Base-by-base conservation (phyloP, 2,329 filamentous ascomycete species). In the Hypomyces rosellus region DNA sequence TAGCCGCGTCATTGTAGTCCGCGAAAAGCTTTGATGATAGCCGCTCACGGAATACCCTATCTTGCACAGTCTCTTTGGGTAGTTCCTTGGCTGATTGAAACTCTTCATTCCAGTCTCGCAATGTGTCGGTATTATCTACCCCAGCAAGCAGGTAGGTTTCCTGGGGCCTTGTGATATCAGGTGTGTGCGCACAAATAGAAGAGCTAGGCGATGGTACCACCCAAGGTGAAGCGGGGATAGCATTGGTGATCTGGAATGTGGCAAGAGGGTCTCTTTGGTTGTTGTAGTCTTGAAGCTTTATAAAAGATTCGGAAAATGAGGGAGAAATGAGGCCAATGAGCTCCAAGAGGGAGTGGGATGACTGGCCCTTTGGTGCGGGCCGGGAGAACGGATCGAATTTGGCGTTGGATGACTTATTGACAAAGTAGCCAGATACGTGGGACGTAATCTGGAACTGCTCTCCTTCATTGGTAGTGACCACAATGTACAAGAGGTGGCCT, bases 71-170 rank as follows among this genome's bases (percentile, higher is more conserved):
- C 57, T 96, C 92, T 64, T 90, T 92, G 34, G 92, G 91, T 56
- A 99, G 79, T 69, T 99, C 93, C 61, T 89, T 85, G 11, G 93
- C 96, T 2, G 92, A 96, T 69, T 99, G 93, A 65, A 99, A 95
- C 65, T 99, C 93, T 68, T 99, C 93, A 61, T 99, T 99, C 92
- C 95, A 99, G 69, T 99, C 93, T 52, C 93, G 84, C 55, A 99
- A 75, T 4, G 90, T 96, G 64, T 99, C 93, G 0, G 89, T 89
- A 65, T 92, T 96, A 63, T 99, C 93, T 22, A 91, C 85, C 30
- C 95, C 95, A 16, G 88, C 82, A 53, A 97, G 84, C 53, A 99
- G 75, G 65, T 89, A 96, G 45, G 87, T 88, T 74, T 99, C 93
- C 70, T 99, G 93, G 18, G 91, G 88, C 49, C 95, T 83, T 18